Percentiles rank a stretch among this genome's conserved stretches.
Conservation (phyloP, 164 flowering plant species). For the Pachysandra terminalis region DNA sequence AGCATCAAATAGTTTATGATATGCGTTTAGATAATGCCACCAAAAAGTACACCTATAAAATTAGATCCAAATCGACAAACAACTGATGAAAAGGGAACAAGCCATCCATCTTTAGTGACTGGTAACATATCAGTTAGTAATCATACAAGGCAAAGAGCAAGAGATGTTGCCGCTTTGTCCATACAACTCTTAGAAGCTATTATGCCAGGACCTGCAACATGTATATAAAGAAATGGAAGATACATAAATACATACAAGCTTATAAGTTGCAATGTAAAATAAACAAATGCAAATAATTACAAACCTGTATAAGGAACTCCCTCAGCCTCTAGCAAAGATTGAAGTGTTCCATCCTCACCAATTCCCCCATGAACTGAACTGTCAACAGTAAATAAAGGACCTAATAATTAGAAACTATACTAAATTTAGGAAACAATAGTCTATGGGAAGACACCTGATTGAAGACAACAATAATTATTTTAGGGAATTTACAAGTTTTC, state of each 20-base stretch:
- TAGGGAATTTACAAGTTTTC: no score
- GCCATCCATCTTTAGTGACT: not conserved
- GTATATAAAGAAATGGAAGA: not conserved
- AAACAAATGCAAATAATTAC: slow-evolving; percentile 5
- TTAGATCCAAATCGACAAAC: not conserved
- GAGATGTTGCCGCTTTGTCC: slow-evolving; percentile 91
- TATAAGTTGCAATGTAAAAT: not conserved
- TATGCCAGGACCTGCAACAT: slow-evolving; percentile 71
- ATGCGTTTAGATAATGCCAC: not conserved
- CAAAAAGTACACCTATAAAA: not conserved
- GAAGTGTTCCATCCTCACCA: slow-evolving; percentile 96
- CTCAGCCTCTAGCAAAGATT: slow-evolving; percentile 66
- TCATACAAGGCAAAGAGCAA: slow-evolving; percentile 73
- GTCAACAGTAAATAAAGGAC: not conserved
- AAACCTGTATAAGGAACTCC: slow-evolving; percentile 86
- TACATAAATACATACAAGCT: not conserved
- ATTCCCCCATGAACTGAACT: slow-evolving; percentile 90
- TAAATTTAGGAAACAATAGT: not conserved
- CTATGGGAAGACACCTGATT: not conserved
- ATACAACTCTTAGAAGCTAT: slow-evolving; percentile 75
- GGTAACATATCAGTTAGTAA: slow-evolving; percentile 1
- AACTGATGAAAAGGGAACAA: not conserved
- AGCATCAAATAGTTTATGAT: not conserved
- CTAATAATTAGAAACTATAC: not conserved
- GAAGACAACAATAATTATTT: no score